Conservation (phyloP, 441 rosid genomes). For the Daphne laureola region DNA sequence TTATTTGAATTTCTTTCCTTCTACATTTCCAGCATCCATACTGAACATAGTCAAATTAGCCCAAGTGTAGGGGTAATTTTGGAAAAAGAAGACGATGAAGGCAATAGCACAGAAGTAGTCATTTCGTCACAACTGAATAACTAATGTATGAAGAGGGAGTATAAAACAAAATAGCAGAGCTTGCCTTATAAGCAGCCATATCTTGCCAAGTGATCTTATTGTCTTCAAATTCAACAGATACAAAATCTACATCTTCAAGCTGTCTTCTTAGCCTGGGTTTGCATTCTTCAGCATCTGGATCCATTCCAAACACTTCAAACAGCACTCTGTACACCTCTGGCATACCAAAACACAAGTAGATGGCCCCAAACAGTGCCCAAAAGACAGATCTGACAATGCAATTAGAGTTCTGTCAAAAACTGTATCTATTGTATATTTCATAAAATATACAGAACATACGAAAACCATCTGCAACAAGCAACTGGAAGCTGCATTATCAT, state of each 20-base stretch:
- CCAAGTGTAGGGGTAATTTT: neutral
- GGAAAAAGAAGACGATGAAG: neutral
- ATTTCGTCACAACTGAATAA: too few species aligned
- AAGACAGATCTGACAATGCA: constrained; percentile 62
- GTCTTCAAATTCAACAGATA: constrained; percentile 86
- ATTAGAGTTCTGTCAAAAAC: neutral
- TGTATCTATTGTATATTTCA: neutral
- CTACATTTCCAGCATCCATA: too few species aligned
- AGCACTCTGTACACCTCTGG: constrained; percentile 94
- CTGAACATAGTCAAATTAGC: too few species aligned
- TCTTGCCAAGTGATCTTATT: constrained; percentile 84
- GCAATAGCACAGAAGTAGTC: too few species aligned
- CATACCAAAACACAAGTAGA: constrained; percentile 88
- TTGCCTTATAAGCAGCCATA: constrained; percentile 82
- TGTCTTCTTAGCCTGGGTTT: constrained; percentile 86
- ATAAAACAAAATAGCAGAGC: constrained; percentile 10
- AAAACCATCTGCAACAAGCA: neutral
- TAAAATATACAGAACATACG: neutral
- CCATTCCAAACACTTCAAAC: constrained; percentile 97
- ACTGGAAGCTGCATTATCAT: neutral
- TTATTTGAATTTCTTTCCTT: too few species aligned
- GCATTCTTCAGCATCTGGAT: constrained; percentile 91
- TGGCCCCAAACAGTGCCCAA: constrained; percentile 95
- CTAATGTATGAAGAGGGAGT: neutral
- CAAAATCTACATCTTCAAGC: constrained; percentile 92